These are phyloP conservation scores for Nidularia sp. DNA, from an alignment of 768 basidiomycete species.

Conservation along the genomic window DNA sequence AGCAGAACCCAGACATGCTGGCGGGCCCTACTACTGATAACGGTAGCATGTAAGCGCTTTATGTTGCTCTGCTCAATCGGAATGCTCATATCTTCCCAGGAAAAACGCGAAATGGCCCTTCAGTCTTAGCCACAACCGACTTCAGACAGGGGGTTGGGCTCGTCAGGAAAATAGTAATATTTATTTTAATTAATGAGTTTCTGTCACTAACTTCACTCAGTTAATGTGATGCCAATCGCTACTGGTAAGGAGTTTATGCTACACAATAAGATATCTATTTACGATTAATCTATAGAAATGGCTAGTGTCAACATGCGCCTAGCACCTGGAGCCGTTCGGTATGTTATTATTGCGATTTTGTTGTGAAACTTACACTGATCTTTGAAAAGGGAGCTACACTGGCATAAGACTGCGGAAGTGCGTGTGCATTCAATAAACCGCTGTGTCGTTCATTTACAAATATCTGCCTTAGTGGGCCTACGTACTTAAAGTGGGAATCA, in stretches of 20 bases:
- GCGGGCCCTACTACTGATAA: conserved; percentile 43
- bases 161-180: conserved; percentile 45
- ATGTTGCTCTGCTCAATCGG: neutral
- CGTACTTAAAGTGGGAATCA: conserved; percentile 31
- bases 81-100: conserved; percentile 16
- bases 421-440: neutral
- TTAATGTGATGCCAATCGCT: conserved; percentile 45
- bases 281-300: conserved; percentile 15
- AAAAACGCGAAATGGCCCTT: conserved; percentile 57
- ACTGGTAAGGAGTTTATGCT: conserved; percentile 22
- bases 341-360: no score
- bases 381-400: conserved; percentile 36
- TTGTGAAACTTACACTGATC: no score
- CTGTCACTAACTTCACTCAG: conserved; percentile 17
- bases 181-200: neutral
- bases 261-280: neutral
- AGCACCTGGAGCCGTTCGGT: conserved; percentile 42
- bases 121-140: conserved; percentile 48
- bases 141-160: conserved; percentile 59
- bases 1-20: conserved; percentile 37
- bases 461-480: conserved; percentile 41
- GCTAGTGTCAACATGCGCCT: conserved; percentile 52
- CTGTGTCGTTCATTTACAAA: no score
- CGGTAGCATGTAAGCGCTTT: conserved; percentile 32
- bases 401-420: conserved; percentile 48